These are phyloP conservation scores for Fusarium stilboides DNA, from an alignment of 2,329 filamentous ascomycete genomes.

Conservation along the genomic window DNA sequence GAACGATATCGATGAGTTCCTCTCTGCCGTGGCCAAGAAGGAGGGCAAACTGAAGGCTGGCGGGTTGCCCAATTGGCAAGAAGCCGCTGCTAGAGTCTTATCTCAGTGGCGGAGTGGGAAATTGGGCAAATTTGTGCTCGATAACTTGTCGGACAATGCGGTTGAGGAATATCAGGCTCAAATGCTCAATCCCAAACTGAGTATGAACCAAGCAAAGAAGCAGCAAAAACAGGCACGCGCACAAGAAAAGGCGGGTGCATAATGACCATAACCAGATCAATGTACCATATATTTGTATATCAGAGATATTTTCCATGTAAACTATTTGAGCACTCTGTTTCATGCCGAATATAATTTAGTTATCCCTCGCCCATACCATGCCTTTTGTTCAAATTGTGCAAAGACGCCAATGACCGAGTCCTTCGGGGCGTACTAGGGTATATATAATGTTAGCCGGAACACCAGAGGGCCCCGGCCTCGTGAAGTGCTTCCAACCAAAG, in stretches of 20 bases:
- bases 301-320: conserved; percentile 38
- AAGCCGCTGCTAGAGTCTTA: conserved; percentile 84
- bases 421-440: conserved; percentile 34
- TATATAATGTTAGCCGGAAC: conserved; percentile 37
- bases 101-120: conserved; percentile 85
- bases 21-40: conserved; percentile 78
- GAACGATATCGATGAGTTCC: conserved; percentile 83
- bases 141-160: conserved; percentile 77
- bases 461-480: conserved; percentile 17
- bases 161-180: conserved; percentile 65
- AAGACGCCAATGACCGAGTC: conserved; percentile 33
- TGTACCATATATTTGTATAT: conserved; percentile 33
- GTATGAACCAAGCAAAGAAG: conserved; percentile 79
- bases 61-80: conserved; percentile 78
- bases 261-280: conserved; percentile 31
- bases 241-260: conserved; percentile 57
- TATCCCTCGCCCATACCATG: conserved; percentile 22
- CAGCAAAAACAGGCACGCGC: conserved; percentile 72
- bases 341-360: conserved; percentile 22
- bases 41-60: conserved; percentile 84
- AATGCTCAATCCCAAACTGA: conserved; percentile 66
- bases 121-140: conserved; percentile 83
- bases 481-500: conserved; percentile 23
- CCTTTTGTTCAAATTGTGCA: conserved; percentile 28
- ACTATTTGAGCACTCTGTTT: conserved; percentile 33